Percentiles rank a stretch among this genome's conserved stretches.
Conservation (phyloP, 2,329 filamentous ascomycete species). For the Cladosporium sp. region DNA sequence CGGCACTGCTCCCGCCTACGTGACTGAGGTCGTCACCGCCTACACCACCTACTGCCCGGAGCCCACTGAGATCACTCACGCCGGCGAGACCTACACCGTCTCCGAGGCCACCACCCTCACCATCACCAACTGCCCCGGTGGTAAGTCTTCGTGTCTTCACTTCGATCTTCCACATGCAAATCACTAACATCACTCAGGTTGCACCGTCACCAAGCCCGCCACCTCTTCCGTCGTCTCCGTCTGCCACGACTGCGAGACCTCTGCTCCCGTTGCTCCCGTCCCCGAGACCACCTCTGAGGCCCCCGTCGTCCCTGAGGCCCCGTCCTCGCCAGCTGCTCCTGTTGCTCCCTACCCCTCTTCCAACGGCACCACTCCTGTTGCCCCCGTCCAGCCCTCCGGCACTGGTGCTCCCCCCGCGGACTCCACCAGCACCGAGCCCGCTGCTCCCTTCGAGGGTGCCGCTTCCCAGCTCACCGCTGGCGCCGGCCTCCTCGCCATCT, state of each 20-base stretch:
- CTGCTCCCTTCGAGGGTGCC: conserved; percentile 46
- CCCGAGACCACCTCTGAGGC: conserved; percentile 1
- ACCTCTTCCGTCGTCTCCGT: conserved; percentile 43
- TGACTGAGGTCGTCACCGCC: conserved; percentile 30
- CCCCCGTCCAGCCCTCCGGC: conserved; percentile 13
- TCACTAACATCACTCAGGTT: conserved; percentile 14
- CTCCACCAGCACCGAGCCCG: conserved; percentile 22
- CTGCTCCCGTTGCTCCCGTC: conserved; percentile 6
- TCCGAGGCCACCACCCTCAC: conserved; percentile 21
- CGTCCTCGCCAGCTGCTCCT: conserved; percentile 9
- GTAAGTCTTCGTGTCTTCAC: not conserved
- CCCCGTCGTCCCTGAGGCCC: conserved; percentile 9
- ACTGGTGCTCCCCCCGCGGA: conserved; percentile 15
- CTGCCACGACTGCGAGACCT: conserved; percentile 15
- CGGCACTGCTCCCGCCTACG: conserved; percentile 19
- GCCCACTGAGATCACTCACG: conserved; percentile 24
- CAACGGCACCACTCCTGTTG: conserved; percentile 19
- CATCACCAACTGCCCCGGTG: conserved; percentile 27
- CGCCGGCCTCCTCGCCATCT: conserved; percentile 49
- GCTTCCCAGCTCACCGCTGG: conserved; percentile 46
- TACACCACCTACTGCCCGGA: conserved; percentile 31
- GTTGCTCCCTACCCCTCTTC: conserved; percentile 22
- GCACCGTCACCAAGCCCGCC: conserved; percentile 49
- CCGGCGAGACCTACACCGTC: conserved; percentile 22
- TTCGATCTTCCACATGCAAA: not conserved